Conservation (phyloP, 768 basidiomycete species). For the Cubamyces lactineus region DNA sequence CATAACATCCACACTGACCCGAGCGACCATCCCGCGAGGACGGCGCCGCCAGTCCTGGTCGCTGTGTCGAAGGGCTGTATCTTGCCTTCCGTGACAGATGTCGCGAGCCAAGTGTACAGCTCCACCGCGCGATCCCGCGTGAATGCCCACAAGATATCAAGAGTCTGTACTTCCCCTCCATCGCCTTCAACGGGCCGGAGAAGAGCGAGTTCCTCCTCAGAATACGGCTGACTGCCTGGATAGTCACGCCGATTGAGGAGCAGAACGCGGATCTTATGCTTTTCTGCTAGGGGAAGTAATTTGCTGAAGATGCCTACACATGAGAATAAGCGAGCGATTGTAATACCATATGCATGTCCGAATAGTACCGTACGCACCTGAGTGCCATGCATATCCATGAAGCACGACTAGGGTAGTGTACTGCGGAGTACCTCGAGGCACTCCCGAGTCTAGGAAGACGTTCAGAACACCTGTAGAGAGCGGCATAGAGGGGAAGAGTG, state of each 20-base stretch:
- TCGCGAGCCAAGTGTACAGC: background rate
- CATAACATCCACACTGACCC: background rate
- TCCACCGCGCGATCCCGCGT: background rate
- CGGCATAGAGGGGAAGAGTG: background rate
- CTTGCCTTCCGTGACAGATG: background rate
- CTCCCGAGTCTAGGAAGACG: background rate
- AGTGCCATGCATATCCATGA: slow-evolving; percentile 14
- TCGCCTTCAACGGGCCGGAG: background rate
- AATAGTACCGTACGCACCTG: no score
- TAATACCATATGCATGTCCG: no score
- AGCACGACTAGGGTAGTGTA: slow-evolving; percentile 17
- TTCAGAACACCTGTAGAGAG: background rate
- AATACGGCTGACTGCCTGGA: background rate
- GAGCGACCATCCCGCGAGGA: background rate
- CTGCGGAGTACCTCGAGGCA: background rate
- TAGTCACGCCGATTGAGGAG: background rate
- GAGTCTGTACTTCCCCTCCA: background rate
- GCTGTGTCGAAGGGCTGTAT: background rate
- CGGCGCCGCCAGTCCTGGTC: background rate
- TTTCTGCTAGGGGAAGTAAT: background rate
- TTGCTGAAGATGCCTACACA: background rate
- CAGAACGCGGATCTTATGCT: background rate
- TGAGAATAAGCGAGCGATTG: no score
- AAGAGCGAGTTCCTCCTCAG: background rate
- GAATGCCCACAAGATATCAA: background rate